Base-by-base conservation (phyloP, 1,284 basidiomycete genomes). In the Exobasidium rhododendri region DNA sequence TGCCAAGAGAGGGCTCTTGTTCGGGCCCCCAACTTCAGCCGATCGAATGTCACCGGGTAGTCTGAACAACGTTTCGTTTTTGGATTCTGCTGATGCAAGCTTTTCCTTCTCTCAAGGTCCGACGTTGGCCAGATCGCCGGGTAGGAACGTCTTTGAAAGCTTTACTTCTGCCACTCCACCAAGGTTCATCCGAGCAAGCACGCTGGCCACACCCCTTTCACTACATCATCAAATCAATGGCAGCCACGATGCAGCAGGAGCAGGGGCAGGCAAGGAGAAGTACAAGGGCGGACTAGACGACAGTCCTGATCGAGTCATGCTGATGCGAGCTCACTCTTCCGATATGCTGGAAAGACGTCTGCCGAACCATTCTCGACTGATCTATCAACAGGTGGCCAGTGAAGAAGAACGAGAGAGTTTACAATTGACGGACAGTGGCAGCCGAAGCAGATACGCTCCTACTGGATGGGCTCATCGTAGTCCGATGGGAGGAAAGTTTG, bases 1-100 rank as follows among this genome's bases (percentile, higher is more conserved):
- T 20, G 67, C 69, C 7, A 69, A 61, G 44, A 64, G 69, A 3
- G 69, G 69, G 24, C 65, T 71, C 11, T 49, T 71, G 24, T 71
- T 71, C 59, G 63, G 63, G 5, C 53, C 50, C 29, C 14, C 3
- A 22, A 29, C 17, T 51, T 28, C 14, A 40, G 11, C 13, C 13
- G 4, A 14, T 24, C 13, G 14, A 59, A n/a, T n/a, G n/a, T 59
- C 5, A 61, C 62, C 6, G 66, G 58, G 26, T 62, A 44, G 17
- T n/a, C n/a, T 31, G 26, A 13, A 14, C 2, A 22, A 43, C 4
- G 6, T 50, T 24, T 40, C 35, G 17, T 10, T 17, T 40, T 17
- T 10, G 17, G 35, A 40, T 10, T 40, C 17, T 10, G 17, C 7
- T 40, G 35, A 40, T 17, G 7, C 35, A 10, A 10, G 10, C 35